Evolutionary conservation across 2,329 filamentous ascomycete genomes (phyloP), one percentile per base, ranked within the genome.

Genomic region (Colletotrichum orbiculare): DNA sequence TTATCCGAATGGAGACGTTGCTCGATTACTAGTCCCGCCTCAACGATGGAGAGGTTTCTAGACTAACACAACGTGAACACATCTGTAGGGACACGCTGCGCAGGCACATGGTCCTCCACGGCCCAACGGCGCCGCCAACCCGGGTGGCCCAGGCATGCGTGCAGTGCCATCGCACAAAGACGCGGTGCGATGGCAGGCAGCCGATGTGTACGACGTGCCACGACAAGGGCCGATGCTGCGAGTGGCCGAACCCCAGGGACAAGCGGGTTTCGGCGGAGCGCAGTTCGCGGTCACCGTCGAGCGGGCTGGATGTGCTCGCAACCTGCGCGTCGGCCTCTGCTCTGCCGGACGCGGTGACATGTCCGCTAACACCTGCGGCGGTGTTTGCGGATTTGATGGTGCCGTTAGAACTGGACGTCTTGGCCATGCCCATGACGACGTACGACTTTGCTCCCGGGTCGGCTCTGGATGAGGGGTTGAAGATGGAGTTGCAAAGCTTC

Each of bases 41-140:
- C 25, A 25, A 25, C 25, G 4, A 25, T 25, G 25, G 25, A 25
- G 35, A 58, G 12, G 17, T 25, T 12, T 39, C 13, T 41, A 43
- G 37, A 58, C 52, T 55, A 50, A 62, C 52, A 43, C 50, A 6
- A 15, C 34, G 25, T 33, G 13, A 12, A 8, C 35, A 34, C 35
- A 34, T 13, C 12, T 17, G 8, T 15, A 65, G 57, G 53, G 62
- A 65, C 41, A 65, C 62, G 2, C 58, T 65, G 35, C 62, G 62
- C 35, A 65, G 62, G 41, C 62, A 65, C 9, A 65, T 62, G 58
- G 52, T 53, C 34, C 57, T 65, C 11, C 62, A 65, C 34, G 62
- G 57, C 41, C 52, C 62, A 33, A 50, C 58, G 17, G 52, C 52
- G 12, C 58, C 58, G 58, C 62, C 57, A 62, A 53, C 62, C 13